Base-by-base conservation (phyloP, 257 asterid species). In the Misopates orontium region DNA sequence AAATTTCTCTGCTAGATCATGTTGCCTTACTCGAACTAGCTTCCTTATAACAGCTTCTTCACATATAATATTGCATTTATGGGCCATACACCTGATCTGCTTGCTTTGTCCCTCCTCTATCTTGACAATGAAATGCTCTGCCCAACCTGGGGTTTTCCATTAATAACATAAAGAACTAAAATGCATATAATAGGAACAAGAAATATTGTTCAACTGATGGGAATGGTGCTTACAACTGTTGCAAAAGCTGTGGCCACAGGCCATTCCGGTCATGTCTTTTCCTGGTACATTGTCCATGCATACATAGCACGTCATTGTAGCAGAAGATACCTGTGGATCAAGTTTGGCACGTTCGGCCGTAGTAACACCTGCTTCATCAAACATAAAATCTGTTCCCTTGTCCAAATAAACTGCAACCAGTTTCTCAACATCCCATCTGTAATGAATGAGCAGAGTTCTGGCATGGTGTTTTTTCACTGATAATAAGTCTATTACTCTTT, bases 81-180 rank as follows among this genome's bases (percentile, higher is more conserved):
- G 82, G 50, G 97, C 95, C 97, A 91, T 88, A 75, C 97, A 91
- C 75, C 77, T 84, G 73, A 91, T 86, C 52, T 90, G 79, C 89
- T 86, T 91, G 77, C 97, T 91, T 76, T 88, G 97, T 61, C 97
- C 97, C 78, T 85, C 97, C 4, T 88, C 85, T 45, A 91, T 91
- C 78, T 91, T 84, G 73, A 91, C 88, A 66, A 91, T 75, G 71
- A 91, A 91, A 75, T 91, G 96, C 82, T 79, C 91, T n/a, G 96
- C 86, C 97, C 97, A 91, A 69, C 97, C 97, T 91, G 74, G 56
- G 50, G 25, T 68, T 56, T 44, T 45, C n/a, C n/a, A n/a, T n/a
- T n/a, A n/a, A n/a, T 45, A 16, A 45, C 51, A 60, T 22, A 60
- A 60, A 12, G 25, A 60, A 20, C 14, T 10, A 31, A 31, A n/a